phyloP scores from a whole-genome alignment of 169 alveolate species.

The Eimeria tenella region DNA sequence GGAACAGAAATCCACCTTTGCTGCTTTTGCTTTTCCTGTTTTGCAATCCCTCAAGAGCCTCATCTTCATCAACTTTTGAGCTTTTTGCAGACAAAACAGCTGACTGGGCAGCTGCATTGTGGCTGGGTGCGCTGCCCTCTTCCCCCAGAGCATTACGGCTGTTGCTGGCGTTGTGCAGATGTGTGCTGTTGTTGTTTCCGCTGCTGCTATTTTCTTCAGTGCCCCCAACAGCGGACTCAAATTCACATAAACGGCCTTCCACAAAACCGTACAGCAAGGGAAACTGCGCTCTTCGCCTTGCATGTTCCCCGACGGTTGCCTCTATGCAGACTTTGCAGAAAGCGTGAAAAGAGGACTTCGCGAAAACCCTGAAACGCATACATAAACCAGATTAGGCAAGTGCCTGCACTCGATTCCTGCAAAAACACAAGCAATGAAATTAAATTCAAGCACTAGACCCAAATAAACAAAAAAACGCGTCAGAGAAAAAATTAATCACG shows the following conservation, averaged over 20 bases:
- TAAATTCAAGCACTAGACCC: too few relatives aligned
- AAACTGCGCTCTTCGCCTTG: not conserved
- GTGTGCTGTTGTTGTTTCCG: not conserved
- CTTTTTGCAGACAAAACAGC: not conserved
- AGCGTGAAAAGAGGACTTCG: conserved; percentile 45
- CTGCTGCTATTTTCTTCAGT: not conserved
- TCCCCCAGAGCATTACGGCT: not conserved
- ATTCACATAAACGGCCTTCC: not conserved
- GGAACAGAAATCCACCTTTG: not conserved
- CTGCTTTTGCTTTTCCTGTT: not conserved
- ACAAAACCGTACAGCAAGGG: conserved; percentile 48
- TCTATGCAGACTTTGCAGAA: conserved; percentile 64
- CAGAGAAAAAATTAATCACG: too few relatives aligned
- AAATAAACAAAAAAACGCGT: too few relatives aligned
- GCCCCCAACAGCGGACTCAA: not conserved
- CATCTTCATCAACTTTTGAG: not conserved
- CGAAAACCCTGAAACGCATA: conserved; percentile 22
- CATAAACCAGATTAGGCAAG: not conserved
- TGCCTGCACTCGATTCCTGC: too few relatives aligned
- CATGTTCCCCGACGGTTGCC: conserved; percentile 10
- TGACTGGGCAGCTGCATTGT: not conserved
- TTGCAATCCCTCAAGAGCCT: not conserved
- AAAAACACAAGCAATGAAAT: too few relatives aligned
- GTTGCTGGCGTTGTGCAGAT: not conserved
- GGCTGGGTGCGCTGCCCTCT: not conserved